Evolutionary conservation across 1,139 yeast species (phyloP).

Genomic region (Magnusiomyces paraingens): DNA sequence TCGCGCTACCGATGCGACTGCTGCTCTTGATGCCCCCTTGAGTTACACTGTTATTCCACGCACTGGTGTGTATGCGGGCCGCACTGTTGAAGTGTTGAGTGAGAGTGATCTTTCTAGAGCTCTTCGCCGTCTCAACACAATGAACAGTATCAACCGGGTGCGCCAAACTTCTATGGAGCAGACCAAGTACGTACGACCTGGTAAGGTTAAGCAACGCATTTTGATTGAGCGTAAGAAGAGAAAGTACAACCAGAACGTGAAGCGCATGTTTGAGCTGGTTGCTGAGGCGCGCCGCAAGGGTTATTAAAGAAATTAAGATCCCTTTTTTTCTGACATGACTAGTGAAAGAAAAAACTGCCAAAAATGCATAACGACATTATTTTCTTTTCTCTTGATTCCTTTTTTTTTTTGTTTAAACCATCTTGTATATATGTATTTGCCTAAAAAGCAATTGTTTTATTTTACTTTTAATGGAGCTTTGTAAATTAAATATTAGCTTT

Average conservation of each 20-base stretch:
- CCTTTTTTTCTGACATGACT: no score
- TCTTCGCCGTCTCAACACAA: constrained; percentile 25
- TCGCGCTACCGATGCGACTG: no score
- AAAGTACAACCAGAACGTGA: constrained; percentile 32
- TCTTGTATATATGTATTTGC: no score
- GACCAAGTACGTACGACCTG: constrained; percentile 33
- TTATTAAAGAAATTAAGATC: constrained; percentile 20
- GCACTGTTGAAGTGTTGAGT: constrained; percentile 27
- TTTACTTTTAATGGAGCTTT: no score
- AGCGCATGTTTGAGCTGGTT: constrained; percentile 33
- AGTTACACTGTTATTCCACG: constrained; percentile 8
- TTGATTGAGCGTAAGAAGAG: constrained; percentile 30
- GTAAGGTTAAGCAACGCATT: constrained; percentile 31
- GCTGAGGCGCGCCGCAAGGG: constrained; percentile 35
- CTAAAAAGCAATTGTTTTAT: no score
- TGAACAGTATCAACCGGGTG: constrained; percentile 29
- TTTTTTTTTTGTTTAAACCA: no score
- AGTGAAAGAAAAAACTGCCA: no score
- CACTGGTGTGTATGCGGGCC: constrained; percentile 32
- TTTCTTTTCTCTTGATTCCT: no score
- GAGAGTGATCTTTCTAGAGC: constrained; percentile 24
- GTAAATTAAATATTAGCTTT: no score
- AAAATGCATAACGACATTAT: no score
- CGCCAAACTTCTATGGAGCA: constrained; percentile 27
- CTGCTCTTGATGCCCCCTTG: background rate